Evolutionary conservation across 805 yeast species (phyloP).

Genomic region (Lipomyces spencermartinsiae): DNA sequence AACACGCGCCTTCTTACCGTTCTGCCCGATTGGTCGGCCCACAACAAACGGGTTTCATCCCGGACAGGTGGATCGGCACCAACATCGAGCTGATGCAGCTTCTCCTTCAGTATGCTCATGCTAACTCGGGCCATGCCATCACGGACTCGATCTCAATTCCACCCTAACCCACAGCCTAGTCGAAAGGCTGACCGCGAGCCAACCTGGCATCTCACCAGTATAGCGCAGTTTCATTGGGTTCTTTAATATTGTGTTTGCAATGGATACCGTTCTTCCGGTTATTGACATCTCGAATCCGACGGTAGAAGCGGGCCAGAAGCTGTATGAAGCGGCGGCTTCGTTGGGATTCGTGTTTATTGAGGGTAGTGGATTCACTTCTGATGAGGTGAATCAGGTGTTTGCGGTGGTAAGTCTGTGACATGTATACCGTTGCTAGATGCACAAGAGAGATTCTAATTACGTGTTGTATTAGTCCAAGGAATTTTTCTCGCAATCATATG

Average conservation of each 20-base stretch:
- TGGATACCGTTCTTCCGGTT: conserved; percentile 36
- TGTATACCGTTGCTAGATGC: background rate
- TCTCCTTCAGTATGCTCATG: too few species aligned
- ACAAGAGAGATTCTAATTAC: background rate
- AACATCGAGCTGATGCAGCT: too few species aligned
- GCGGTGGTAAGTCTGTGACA: conserved; percentile 41
- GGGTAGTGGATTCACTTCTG: conserved; percentile 66
- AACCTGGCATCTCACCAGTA: too few species aligned
- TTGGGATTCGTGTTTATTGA: conserved; percentile 72
- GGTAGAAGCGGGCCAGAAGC: conserved; percentile 54
- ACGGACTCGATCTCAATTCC: too few species aligned
- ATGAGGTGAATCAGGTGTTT: conserved; percentile 61
- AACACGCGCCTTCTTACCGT: too few species aligned
- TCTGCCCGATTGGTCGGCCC: too few species aligned
- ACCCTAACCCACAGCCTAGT: background rate
- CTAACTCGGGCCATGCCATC: too few species aligned
- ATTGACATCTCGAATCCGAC: conserved; percentile 60
- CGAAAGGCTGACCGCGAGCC: too few species aligned
- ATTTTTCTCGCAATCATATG: conserved; percentile 59
- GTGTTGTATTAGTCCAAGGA: conserved; percentile 48
- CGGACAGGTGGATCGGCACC: too few species aligned
- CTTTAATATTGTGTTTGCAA: too few species aligned
- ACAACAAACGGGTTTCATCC: too few species aligned
- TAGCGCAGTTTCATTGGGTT: too few species aligned
- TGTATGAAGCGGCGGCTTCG: conserved; percentile 64